Percentiles rank a stretch among this genome's conserved stretches.
phyloP scores from a whole-genome alignment of 108 stramenopile species.

The Cyclotella baltica region DNA sequence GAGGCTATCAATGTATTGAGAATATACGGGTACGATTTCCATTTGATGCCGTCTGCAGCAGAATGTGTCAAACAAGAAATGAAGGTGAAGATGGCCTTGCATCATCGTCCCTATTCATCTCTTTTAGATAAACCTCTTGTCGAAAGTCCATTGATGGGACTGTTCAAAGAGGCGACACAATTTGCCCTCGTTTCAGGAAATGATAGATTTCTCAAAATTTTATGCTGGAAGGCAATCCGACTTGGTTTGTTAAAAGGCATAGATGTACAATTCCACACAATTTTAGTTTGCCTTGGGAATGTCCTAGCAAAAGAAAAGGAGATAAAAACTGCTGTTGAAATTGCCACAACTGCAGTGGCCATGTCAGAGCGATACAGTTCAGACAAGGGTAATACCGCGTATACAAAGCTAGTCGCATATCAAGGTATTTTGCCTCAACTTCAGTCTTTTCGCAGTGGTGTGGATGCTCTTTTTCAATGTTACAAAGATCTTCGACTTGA shows the following conservation, averaged over 20 bases:
- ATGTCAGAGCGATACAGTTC: constrained; percentile 33
- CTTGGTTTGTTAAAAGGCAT: constrained; percentile 25
- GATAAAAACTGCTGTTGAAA: constrained; percentile 14
- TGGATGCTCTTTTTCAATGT: constrained; percentile 21
- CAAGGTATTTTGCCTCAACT: constrained; percentile 17
- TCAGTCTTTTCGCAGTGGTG: constrained; percentile 21
- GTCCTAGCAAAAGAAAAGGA: constrained; percentile 27
- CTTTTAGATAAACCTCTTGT: background rate
- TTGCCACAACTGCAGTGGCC: constrained; percentile 11
- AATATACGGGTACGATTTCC: constrained; percentile 17
- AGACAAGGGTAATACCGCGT: constrained; percentile 19
- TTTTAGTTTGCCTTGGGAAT: constrained; percentile 18
- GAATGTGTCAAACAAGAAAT: constrained; percentile 6
- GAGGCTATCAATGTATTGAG: constrained; percentile 28
- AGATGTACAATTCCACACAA: constrained; percentile 19
- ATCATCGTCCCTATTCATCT: constrained; percentile 8
- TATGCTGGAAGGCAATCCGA: constrained; percentile 28
- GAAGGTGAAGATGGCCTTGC: constrained; percentile 21
- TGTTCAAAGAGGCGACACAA: constrained; percentile 19
- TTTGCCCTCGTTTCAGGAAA: constrained; percentile 15
- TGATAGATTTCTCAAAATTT: constrained; percentile 13
- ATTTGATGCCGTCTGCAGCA: background rate
- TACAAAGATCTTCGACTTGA: constrained; percentile 16
- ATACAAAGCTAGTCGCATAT: constrained; percentile 13
- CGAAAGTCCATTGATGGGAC: constrained; percentile 8